Evolutionary conservation across 441 rosid genomes (phyloP).

Genomic region (Croton laevigatus): DNA sequence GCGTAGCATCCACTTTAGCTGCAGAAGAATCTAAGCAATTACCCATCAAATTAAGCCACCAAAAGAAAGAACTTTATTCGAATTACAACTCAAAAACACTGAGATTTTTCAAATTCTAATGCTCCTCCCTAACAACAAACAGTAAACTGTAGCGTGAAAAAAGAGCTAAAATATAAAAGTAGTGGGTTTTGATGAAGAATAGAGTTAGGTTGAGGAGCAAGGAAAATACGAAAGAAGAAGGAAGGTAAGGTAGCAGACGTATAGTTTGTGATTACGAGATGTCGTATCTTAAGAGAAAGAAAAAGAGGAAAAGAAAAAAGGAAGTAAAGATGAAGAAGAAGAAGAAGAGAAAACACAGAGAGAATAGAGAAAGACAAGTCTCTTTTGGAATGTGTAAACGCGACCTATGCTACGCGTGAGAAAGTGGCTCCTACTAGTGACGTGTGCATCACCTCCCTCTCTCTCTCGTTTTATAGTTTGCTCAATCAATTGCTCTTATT

Average conservation of each 20-base stretch:
- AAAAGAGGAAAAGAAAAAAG: not conserved
- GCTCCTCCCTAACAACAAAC: not conserved
- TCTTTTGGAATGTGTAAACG: not conserved
- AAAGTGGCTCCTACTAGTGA: not conserved
- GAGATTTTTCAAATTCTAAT: not conserved
- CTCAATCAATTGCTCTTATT: not conserved
- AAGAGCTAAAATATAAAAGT: not conserved
- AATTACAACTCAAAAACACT: not conserved
- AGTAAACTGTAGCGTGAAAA: not conserved
- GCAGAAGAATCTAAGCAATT: constrained; percentile 72
- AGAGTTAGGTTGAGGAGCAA: not conserved
- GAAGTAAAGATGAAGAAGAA: too few species aligned
- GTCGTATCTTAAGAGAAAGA: not conserved
- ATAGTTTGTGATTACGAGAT: not conserved
- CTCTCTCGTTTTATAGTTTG: not conserved
- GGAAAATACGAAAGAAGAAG: not conserved
- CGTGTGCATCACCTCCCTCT: not conserved
- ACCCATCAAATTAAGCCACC: constrained; percentile 43
- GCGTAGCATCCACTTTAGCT: constrained; percentile 58
- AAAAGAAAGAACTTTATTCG: not conserved
- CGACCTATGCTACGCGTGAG: constrained; percentile 13
- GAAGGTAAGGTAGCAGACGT: not conserved
- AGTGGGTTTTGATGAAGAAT: not conserved
- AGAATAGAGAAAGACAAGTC: not conserved
- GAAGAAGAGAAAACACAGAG: not conserved